Evolutionary conservation across 2,329 filamentous ascomycete species (phyloP).

Genomic region (Xenoacremonium recifei): DNA sequence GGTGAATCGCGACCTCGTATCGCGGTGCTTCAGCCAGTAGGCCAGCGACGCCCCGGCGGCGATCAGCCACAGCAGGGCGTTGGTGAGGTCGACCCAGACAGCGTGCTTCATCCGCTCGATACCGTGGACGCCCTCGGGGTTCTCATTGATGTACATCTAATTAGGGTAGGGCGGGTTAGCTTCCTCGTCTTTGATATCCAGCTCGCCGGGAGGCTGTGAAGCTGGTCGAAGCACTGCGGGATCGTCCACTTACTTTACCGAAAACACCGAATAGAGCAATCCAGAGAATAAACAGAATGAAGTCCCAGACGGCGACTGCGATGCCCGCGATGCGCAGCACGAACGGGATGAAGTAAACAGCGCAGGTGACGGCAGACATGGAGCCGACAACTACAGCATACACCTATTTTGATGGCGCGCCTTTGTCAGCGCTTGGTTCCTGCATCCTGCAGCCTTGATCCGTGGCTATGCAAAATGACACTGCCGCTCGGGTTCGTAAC

Average conservation of each 20-base stretch:
- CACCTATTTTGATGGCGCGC: conserved; percentile 44
- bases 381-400: conserved; percentile 72
- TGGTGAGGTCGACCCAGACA: conserved; percentile 78
- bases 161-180: conserved; percentile 10
- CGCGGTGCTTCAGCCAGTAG: conserved; percentile 59
- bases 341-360: conserved; percentile 65
- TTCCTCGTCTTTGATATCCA: no score
- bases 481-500: conserved; percentile 23
- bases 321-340: conserved; percentile 48
- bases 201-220: no score
- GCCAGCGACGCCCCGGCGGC: conserved; percentile 53
- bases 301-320: conserved; percentile 65
- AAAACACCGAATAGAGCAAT: conserved; percentile 82
- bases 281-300: conserved; percentile 74
- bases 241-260: conserved; percentile 56
- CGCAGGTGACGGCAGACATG: conserved; percentile 61
- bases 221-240: no score
- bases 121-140: conserved; percentile 61
- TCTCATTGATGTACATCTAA: conserved; percentile 68
- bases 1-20: conserved; percentile 55
- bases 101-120: conserved; percentile 80
- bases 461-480: background rate
- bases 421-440: conserved; percentile 1
- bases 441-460: background rate
- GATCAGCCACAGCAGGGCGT: conserved; percentile 73